phyloP scores from a whole-genome alignment of 768 basidiomycete genomes.

The Lyophyllum semitale region DNA sequence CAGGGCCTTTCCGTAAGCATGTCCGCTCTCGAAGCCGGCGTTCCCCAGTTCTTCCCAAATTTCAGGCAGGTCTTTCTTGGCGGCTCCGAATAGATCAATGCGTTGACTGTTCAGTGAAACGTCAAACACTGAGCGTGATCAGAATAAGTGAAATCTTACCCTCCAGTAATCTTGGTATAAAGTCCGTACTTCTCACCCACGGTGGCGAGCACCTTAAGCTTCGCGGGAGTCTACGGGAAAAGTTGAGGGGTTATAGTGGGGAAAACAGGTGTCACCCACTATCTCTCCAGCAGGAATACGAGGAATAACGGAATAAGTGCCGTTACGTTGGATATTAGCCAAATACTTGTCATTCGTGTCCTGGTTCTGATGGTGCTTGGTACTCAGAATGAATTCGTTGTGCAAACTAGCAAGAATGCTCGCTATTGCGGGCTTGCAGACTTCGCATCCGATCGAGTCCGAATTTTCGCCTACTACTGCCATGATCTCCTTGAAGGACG shows the following conservation, averaged over 20 bases:
- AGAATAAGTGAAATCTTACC: constrained; percentile 13
- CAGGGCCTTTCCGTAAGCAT: constrained; percentile 70
- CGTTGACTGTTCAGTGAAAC: constrained; percentile 47
- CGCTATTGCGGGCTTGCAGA: constrained; percentile 72
- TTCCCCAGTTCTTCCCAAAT: constrained; percentile 65
- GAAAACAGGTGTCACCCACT: neutral
- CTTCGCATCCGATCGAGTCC: constrained; percentile 65
- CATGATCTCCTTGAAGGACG: constrained; percentile 59
- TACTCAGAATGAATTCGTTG: constrained; percentile 67
- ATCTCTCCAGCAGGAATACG: constrained; percentile 74
- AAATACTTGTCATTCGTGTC: constrained; percentile 74
- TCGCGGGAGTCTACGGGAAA: neutral
- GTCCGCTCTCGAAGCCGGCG: constrained; percentile 76
- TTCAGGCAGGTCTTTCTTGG: constrained; percentile 65
- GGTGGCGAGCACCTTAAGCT: constrained; percentile 52
- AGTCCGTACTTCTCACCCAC: constrained; percentile 69
- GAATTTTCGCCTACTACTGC: constrained; percentile 44
- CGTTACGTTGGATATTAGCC: constrained; percentile 74
- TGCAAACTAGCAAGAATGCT: constrained; percentile 51
- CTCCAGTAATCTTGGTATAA: constrained; percentile 49
- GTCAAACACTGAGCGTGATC: neutral
- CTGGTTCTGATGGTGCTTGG: constrained; percentile 66
- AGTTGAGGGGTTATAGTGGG: neutral
- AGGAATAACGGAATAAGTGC: constrained; percentile 73
- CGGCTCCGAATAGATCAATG: constrained; percentile 73